Conservation (phyloP, 148 eudicot genomes). For the Rhododendron ferrugineum region DNA sequence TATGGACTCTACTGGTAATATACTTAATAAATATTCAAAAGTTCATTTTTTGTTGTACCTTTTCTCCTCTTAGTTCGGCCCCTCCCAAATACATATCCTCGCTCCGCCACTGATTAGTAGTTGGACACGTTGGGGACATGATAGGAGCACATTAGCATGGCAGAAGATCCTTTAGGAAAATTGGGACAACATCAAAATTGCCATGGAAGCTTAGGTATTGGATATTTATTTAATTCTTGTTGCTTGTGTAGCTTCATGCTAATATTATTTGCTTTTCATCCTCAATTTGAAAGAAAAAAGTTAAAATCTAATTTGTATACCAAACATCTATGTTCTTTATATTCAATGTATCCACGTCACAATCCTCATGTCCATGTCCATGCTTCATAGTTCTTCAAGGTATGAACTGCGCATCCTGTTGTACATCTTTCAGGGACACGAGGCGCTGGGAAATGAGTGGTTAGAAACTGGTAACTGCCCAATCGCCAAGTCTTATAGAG, state of each 20-base stretch:
- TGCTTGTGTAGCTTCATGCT: not conserved
- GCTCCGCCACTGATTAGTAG: too few relatives aligned
- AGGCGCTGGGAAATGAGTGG: conserved; percentile 70
- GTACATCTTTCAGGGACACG: conserved; percentile 42
- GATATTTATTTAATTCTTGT: not conserved
- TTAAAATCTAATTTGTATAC: not conserved
- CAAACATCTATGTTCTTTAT: not conserved
- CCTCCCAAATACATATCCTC: too few relatives aligned
- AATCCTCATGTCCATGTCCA: not conserved
- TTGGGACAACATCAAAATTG: not conserved
- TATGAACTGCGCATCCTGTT: not conserved
- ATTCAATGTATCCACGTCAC: not conserved
- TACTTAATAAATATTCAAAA: too few relatives aligned
- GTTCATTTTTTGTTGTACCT: too few relatives aligned
- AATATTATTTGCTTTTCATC: not conserved
- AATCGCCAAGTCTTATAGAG: conserved; percentile 72
- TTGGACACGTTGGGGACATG: not conserved
- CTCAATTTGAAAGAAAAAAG: not conserved
- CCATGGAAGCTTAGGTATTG: not conserved
- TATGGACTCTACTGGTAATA: too few relatives aligned
- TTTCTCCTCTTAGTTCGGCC: too few relatives aligned
- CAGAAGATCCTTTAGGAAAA: not conserved
- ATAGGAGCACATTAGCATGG: not conserved
- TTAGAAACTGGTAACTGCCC: conserved; percentile 67
- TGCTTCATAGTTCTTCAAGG: not conserved